Conservation (phyloP, 495 filamentous ascomycete species). For the Hamigera avellanea region DNA sequence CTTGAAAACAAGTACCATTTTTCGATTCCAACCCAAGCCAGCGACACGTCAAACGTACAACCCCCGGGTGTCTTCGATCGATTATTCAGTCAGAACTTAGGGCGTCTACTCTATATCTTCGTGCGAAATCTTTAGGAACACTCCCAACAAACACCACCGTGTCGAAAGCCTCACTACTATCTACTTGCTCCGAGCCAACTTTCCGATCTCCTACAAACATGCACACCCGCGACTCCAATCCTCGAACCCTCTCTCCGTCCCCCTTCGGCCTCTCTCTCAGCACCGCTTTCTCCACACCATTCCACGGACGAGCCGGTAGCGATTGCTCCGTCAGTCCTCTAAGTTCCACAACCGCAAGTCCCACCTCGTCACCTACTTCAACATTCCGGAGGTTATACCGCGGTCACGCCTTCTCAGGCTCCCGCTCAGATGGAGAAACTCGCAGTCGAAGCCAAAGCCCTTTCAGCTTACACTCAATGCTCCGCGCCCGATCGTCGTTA, state of each 20-base stretch:
- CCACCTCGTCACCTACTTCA: conserved; percentile 18
- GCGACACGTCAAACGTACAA: too few species aligned
- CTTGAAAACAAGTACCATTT: too few species aligned
- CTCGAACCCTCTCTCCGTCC: conserved; percentile 4
- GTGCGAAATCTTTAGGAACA: too few species aligned
- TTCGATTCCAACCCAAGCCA: too few species aligned
- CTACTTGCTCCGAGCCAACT: too few species aligned
- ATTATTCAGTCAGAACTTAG: too few species aligned
- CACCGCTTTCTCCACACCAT: conserved; percentile 9
- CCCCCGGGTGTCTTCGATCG: too few species aligned
- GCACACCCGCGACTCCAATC: background rate
- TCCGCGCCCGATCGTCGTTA: conserved; percentile 23
- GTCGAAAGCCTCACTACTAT: too few species aligned
- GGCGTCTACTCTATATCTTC: too few species aligned
- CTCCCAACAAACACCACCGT: too few species aligned
- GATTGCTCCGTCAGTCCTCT: conserved; percentile 11
- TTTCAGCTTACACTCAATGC: conserved; percentile 19
- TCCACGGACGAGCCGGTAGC: conserved; percentile 6
- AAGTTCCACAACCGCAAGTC: conserved; percentile 15
- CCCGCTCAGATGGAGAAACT: conserved; percentile 1
- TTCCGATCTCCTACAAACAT: background rate
- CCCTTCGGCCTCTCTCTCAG: conserved; percentile 8
- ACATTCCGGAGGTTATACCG: conserved; percentile 13
- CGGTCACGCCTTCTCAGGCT: conserved; percentile 7
- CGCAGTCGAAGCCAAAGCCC: conserved; percentile 18